Percentiles rank a stretch among this genome's conserved stretches.
These are phyloP conservation scores for Albophoma yamanashiensis DNA, from an alignment of 2,329 filamentous ascomycete genomes.

Conservation along the genomic window DNA sequence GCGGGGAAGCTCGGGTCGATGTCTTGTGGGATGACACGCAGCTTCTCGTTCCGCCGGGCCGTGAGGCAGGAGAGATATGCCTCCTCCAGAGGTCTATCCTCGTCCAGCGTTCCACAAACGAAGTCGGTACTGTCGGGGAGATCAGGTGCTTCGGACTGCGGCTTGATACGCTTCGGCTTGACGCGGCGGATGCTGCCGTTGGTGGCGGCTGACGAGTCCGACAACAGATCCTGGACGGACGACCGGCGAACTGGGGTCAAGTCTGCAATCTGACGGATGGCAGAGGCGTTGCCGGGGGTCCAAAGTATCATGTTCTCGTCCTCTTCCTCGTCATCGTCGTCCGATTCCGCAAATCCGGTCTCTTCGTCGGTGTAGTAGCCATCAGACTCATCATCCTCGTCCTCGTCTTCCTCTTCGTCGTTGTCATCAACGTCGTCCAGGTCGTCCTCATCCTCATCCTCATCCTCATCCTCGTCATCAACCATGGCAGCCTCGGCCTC, in stretches of 20 bases:
- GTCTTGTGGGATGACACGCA: slow-evolving; percentile 80
- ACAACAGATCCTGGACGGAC: slow-evolving; percentile 37
- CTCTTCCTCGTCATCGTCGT: slow-evolving; percentile 52
- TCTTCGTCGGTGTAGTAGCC: slow-evolving; percentile 69
- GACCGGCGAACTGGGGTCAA: slow-evolving; percentile 20
- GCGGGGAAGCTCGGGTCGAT: slow-evolving; percentile 96
- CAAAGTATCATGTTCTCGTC: slow-evolving; percentile 54
- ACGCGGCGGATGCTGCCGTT: slow-evolving; percentile 17
- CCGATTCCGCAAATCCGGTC: slow-evolving; percentile 57
- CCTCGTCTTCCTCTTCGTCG: slow-evolving; percentile 40
- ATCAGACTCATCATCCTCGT: slow-evolving; percentile 48
- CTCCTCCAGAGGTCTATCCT: slow-evolving; percentile 88
- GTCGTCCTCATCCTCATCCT: slow-evolving; percentile 35
- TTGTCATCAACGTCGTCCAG: slow-evolving; percentile 42
- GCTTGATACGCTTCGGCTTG: slow-evolving; percentile 13
- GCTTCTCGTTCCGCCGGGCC: slow-evolving; percentile 70
- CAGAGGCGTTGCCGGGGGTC: slow-evolving; percentile 34
- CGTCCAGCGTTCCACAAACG: slow-evolving; percentile 94
- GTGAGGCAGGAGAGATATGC: slow-evolving; percentile 82
- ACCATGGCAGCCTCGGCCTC: slow-evolving; percentile 33
- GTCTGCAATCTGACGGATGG: slow-evolving; percentile 23
- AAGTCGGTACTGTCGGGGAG: slow-evolving; percentile 97
- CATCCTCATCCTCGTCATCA: slow-evolving; percentile 35
- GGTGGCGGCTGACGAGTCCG: slow-evolving; percentile 51
- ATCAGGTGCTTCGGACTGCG: slow-evolving; percentile 53